Evolutionary conservation across 2,329 filamentous ascomycete genomes (phyloP).

Genomic region (Colletotrichum sp.): DNA sequence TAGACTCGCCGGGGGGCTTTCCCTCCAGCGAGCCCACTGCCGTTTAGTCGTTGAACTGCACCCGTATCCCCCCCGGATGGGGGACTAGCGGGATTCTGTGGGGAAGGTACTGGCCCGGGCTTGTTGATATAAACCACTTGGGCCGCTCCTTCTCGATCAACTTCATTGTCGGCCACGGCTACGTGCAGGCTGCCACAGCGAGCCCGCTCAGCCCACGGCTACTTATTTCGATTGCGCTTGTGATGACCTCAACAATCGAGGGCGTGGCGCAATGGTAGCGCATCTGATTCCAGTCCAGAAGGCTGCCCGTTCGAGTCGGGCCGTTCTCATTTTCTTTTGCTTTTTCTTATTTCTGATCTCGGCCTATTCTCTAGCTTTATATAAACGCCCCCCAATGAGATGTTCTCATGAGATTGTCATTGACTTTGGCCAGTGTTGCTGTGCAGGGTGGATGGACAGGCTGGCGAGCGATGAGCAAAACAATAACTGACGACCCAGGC

Average conservation of each 20-base stretch:
- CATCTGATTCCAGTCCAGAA: conserved; percentile 22
- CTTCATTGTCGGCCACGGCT: neutral
- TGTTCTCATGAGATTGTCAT: no score
- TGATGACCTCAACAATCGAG: neutral
- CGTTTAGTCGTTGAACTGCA: no score
- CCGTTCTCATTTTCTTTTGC: conserved; percentile 4
- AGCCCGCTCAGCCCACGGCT: neutral
- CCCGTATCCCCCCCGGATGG: no score
- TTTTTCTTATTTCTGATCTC: neutral
- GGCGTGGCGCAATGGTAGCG: conserved; percentile 21
- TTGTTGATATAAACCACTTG: neutral
- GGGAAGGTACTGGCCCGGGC: neutral
- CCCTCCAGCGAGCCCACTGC: no score
- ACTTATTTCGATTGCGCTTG: neutral
- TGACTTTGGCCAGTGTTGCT: no score
- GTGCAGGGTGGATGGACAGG: no score
- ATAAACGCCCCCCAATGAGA: no score
- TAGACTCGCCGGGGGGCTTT: no score
- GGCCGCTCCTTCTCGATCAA: neutral
- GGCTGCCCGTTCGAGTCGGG: conserved; percentile 17
- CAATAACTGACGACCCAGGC: no score
- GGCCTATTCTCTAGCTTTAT: no score
- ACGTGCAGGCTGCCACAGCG: neutral
- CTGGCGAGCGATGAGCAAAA: no score
- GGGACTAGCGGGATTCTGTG: neutral